phyloP scores from a whole-genome alignment of 257 asterid genomes.

The Linaria vulgaris region DNA sequence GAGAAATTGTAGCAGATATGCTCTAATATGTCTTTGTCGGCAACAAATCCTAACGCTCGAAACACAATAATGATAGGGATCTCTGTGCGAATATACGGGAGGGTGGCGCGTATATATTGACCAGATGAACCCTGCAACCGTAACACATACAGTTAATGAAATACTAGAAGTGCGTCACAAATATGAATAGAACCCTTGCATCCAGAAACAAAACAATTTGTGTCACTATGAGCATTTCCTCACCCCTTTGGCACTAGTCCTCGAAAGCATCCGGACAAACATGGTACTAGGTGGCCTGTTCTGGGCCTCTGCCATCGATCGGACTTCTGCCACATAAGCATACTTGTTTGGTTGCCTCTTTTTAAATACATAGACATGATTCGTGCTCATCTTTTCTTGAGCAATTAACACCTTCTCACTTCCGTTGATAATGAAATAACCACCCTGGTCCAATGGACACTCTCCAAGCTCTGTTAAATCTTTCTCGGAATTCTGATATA shows the following conservation, averaged over 20 bases:
- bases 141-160: background rate
- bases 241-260: constrained; percentile 99
- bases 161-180: constrained; percentile 2
- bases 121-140: constrained; percentile 91
- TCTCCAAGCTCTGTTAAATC: constrained; percentile 99
- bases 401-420: constrained; percentile 98
- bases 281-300: constrained; percentile 95
- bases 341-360: constrained; percentile 99
- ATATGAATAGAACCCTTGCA: background rate
- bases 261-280: constrained; percentile 98
- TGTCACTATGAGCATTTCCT: constrained; percentile 6
- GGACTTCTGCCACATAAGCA: constrained; percentile 89
- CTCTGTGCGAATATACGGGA: constrained; percentile 92
- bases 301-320: constrained; percentile 96
- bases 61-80: constrained; percentile 93
- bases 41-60: constrained; percentile 93
- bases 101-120: constrained; percentile 93
- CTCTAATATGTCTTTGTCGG: constrained; percentile 94
- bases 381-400: constrained; percentile 99
- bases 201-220: constrained; percentile 1
- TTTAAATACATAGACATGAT: constrained; percentile 94
- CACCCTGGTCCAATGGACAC: constrained; percentile 97
- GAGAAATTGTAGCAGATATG: constrained; percentile 91
- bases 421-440: constrained; percentile 91
- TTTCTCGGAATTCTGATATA: constrained; percentile 91